Evolutionary conservation across 495 filamentous ascomycete species (phyloP).

Genomic region (Aspergillus steynii): DNA sequence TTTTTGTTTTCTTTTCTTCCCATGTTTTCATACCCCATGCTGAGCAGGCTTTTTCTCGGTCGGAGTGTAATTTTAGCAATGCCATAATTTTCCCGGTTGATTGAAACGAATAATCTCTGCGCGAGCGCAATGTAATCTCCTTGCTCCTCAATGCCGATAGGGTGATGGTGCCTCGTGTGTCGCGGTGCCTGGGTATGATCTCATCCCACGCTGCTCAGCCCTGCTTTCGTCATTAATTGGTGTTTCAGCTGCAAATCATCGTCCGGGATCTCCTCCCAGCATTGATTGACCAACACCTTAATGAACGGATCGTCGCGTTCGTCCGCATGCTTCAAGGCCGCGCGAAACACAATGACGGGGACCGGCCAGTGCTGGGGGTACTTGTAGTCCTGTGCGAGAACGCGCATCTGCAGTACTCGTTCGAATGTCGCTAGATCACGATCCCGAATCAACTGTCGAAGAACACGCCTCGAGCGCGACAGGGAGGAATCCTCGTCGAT

Average conservation of each 20-base stretch:
- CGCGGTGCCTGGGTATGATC: background rate
- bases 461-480: conserved; percentile 21
- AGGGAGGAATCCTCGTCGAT: conserved; percentile 32
- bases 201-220: background rate
- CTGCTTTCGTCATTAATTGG: conserved; percentile 18
- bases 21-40: background rate
- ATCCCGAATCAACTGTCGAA: conserved; percentile 38
- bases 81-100: background rate
- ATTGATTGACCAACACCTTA: conserved; percentile 27
- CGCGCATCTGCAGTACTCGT: conserved; percentile 28
- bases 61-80: conserved; percentile 5
- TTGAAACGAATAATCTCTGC: background rate
- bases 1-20: conserved; percentile 3
- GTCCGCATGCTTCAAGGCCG: conserved; percentile 27
- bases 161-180: background rate
- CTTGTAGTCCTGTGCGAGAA: conserved; percentile 33
- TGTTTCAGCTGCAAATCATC: conserved; percentile 26
- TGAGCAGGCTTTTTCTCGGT: conserved; percentile 1
- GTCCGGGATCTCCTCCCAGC: conserved; percentile 35
- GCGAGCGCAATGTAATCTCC: background rate
- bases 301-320: conserved; percentile 38
- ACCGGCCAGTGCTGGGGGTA: conserved; percentile 37
- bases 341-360: conserved; percentile 24
- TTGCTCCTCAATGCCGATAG: background rate
- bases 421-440: conserved; percentile 35